A percentile compares a stretch with the other conserved stretches of the same genome.
Evolutionary conservation across 2,329 filamentous ascomycete species (phyloP).

Genomic region (Rutstroemia sp.): DNA sequence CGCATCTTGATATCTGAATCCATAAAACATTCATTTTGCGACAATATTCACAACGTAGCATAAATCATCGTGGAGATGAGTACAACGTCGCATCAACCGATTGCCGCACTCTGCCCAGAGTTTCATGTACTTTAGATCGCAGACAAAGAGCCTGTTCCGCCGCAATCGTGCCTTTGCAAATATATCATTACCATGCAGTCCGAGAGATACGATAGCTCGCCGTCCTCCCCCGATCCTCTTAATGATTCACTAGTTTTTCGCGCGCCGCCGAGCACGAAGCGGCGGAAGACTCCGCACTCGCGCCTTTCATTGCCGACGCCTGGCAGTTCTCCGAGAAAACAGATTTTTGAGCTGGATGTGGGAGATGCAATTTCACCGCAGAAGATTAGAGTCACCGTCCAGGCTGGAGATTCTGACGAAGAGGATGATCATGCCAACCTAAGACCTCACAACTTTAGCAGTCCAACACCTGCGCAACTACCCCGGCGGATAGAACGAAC

Average conservation of each 20-base stretch:
- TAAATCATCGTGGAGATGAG: background rate
- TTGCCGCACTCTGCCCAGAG: background rate
- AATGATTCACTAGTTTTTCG: conserved; percentile 24
- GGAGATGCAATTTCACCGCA: conserved; percentile 29
- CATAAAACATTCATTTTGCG: conserved; percentile 6
- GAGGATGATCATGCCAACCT: conserved; percentile 19
- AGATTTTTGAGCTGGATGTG: conserved; percentile 30
- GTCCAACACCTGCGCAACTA: conserved; percentile 15
- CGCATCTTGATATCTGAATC: conserved; percentile 1
- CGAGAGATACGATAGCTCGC: conserved; percentile 19
- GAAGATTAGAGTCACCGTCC: conserved; percentile 30
- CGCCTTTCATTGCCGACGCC: conserved; percentile 21
- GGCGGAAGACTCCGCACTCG: conserved; percentile 17
- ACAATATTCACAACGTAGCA: conserved; percentile 8
- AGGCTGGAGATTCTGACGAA: conserved; percentile 26
- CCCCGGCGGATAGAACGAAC: conserved; percentile 23
- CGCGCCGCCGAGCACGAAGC: conserved; percentile 24
- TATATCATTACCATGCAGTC: conserved; percentile 3
- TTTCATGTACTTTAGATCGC: conserved; percentile 3
- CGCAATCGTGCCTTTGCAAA: background rate
- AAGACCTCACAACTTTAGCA: conserved; percentile 12
- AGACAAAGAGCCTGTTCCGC: background rate
- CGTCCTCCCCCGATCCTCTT: conserved; percentile 31
- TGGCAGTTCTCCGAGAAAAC: conserved; percentile 28
- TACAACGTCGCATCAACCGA: background rate